Evolutionary conservation across 2,329 filamentous ascomycete species (phyloP), one percentile per base, ranked within the genome.

Genomic region (Reticulascus tulasneorum): DNA sequence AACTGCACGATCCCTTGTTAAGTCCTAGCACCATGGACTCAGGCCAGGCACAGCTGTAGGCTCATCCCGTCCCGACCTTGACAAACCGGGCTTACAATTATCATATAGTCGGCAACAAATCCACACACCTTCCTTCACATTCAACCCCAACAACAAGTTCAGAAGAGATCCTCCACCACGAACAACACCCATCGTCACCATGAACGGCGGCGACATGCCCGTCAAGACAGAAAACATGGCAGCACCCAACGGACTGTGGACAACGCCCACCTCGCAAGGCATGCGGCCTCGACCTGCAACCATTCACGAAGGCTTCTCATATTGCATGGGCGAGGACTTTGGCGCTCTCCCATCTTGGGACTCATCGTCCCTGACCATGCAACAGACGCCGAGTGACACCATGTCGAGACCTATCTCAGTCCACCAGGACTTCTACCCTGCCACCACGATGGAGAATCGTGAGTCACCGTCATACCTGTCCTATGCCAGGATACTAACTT

Each of bases 231-330:
- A 79, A 47, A 59, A 60, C 31, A 61, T 73, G 53, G 55, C 62
- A 36, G 56, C 62, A 37, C 58, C 67, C 18, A 59, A 68, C 23
- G 67, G 64, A 22, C 59, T 72, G 47, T 80, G 75, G 75, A 71
- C 74, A 38, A 73, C 74, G 32, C 72, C 76, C 8, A 67, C 65
- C 10, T 63, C 74, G 25, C 69, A 74, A 35, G 59, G 66, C 40
- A 55, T 66, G 47, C 66, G 72, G 44, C 71, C 70, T 29, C 68
- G 75, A 24, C 75, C 77, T 36, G 72, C 71, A 27, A 77, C 75
- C 24, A 78, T 79, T 38, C 75, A 80, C 47, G 76, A 79, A 51
- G 73, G 71, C 33, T 79, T 80, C 51, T 73, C 74, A 13, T 81
- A 75, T 57, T 76, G 71, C 50, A 61, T 75, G 44, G 65, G 66